Evolutionary conservation across 768 basidiomycete genomes (phyloP).

Genomic region (Phlebiopsis flavidoalba): DNA sequence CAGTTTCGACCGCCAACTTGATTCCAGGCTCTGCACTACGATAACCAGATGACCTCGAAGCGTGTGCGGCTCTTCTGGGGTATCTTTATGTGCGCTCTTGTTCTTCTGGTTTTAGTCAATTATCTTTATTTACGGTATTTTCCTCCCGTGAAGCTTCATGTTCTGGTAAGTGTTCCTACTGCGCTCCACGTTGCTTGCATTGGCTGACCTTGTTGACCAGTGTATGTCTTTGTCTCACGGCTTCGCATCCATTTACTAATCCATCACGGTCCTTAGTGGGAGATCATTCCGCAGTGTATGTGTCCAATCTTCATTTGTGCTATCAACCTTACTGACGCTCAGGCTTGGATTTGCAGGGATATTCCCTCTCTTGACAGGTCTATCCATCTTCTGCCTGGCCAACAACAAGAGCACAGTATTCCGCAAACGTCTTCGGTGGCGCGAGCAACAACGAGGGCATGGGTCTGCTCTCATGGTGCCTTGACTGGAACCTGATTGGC

Average conservation of each 20-base stretch:
- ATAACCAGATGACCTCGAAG: conserved; percentile 31
- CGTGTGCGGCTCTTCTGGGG: conserved; percentile 36
- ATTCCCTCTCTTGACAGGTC: conserved; percentile 28
- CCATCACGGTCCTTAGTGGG: conserved; percentile 16
- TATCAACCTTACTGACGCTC: background rate
- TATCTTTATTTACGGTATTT: background rate
- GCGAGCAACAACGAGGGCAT: conserved; percentile 50
- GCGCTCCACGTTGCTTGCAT: too few species aligned
- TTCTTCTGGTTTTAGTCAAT: conserved; percentile 1
- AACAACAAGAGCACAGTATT: conserved; percentile 25
- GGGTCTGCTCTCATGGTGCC: conserved; percentile 50
- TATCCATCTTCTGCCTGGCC: conserved; percentile 32
- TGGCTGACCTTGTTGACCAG: background rate
- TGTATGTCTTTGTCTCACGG: background rate
- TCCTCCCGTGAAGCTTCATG: conserved; percentile 4
- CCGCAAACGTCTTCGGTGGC: conserved; percentile 29
- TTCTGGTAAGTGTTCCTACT: conserved; percentile 5
- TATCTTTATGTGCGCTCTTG: conserved; percentile 28
- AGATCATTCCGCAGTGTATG: conserved; percentile 36
- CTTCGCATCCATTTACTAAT: background rate
- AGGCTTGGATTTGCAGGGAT: conserved; percentile 25
- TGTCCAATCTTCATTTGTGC: conserved; percentile 21
- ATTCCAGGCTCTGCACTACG: conserved; percentile 33
- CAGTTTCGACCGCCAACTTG: conserved; percentile 22
- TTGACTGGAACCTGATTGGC: conserved; percentile 61